Conservation (phyloP, 2,329 filamentous ascomycete species). For the Ophiostoma australiae region DNA sequence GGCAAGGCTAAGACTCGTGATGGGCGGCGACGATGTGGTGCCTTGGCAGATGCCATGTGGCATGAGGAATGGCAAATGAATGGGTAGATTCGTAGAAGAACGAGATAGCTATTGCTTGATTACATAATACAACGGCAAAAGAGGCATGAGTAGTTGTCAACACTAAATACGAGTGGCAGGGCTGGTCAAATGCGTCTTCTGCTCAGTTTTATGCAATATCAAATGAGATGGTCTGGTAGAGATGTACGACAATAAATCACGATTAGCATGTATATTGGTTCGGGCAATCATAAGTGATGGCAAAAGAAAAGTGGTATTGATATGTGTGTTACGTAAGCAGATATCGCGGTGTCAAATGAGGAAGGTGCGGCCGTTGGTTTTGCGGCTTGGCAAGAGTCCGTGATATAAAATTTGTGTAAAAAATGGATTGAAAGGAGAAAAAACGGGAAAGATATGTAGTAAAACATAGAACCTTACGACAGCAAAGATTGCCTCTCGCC, state of each 20-base stretch:
- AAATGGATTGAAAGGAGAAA: neutral
- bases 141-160: neutral
- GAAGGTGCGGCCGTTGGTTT: neutral
- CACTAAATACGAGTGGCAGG: neutral
- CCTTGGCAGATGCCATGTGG: neutral
- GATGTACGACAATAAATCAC: neutral
- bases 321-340: neutral
- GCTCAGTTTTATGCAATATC: neutral
- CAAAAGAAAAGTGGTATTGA: neutral
- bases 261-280: neutral
- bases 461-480: neutral
- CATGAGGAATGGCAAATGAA: neutral
- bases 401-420: neutral
- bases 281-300: neutral
- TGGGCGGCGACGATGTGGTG: neutral
- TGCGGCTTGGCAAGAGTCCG: no score
- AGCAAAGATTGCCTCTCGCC: neutral
- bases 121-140: neutral
- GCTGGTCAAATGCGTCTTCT: neutral
- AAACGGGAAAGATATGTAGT: neutral
- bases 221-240: neutral
- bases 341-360: neutral
- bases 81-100: neutral
- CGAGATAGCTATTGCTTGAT: no score
- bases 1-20: slow-evolving; percentile 7